Percentiles rank a stretch among this genome's conserved stretches.
These are phyloP conservation scores for Flaveria brownii DNA, from an alignment of 129 eudicot species.

Conservation along the genomic window DNA sequence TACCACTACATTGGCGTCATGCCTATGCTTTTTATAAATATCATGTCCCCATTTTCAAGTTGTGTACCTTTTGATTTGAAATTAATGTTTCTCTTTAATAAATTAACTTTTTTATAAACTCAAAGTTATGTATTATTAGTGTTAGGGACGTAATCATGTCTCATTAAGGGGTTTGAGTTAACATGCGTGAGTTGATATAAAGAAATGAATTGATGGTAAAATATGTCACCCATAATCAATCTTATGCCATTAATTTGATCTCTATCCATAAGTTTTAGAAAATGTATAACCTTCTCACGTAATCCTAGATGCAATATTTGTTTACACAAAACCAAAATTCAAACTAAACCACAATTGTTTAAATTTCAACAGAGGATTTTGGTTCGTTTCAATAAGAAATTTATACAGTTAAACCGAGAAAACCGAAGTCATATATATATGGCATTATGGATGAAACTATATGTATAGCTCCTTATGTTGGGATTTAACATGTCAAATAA, in stretches of 20 bases:
- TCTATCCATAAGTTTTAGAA: not conserved
- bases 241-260: not conserved
- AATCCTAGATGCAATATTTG: not conserved
- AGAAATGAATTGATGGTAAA: not conserved
- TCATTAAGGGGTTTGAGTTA: not conserved
- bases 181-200: not conserved
- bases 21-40: constrained; percentile 9
- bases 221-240: not conserved
- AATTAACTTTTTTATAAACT: not conserved
- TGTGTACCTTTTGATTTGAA: not conserved
- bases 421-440: too few species aligned
- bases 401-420: too few species aligned
- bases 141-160: not conserved
- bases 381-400: too few species aligned
- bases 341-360: too few species aligned
- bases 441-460: too few species aligned
- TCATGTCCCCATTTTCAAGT: constrained; percentile 21
- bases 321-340: too few species aligned
- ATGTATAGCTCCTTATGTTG: too few species aligned
- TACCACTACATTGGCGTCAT: constrained; percentile 27
- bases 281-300: not conserved
- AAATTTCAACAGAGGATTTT: too few species aligned
- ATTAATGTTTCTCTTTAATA: not conserved
- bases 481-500: too few species aligned
- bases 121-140: too few species aligned